These are phyloP conservation scores for Gossypium longicalyx DNA, from an alignment of 345 rosid species.

Conservation along the genomic window DNA sequence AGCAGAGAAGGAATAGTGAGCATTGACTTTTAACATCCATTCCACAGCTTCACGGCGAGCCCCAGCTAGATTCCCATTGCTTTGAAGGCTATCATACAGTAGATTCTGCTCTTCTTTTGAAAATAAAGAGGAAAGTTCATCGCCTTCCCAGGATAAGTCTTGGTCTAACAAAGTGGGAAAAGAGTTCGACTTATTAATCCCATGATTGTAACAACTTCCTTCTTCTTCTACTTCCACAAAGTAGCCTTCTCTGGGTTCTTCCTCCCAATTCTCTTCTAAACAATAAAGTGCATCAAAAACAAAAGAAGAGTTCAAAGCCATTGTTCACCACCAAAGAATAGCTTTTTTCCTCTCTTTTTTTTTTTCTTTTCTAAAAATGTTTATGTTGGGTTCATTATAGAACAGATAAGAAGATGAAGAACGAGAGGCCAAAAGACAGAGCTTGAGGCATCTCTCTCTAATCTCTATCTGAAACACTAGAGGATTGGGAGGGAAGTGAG, in stretches of 20 bases:
- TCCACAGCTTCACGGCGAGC: conserved; percentile 52
- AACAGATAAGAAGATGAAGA: conserved; percentile 10
- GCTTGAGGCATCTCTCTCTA: conserved; percentile 29
- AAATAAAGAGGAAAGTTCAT: conserved; percentile 43
- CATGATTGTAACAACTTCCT: neutral
- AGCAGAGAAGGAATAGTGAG: conserved; percentile 47
- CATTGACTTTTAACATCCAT: conserved; percentile 49
- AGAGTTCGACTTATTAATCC: neutral
- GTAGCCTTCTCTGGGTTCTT: conserved; percentile 19
- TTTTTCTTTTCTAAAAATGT: neutral
- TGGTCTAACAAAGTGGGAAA: conserved; percentile 30
- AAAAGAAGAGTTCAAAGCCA: conserved; percentile 35
- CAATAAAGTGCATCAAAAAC: conserved; percentile 49
- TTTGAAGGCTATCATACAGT: conserved; percentile 19
- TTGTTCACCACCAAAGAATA: conserved; percentile 42
- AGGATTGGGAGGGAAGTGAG: neutral
- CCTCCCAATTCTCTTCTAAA: conserved; percentile 55
- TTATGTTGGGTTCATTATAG: conserved; percentile 39
- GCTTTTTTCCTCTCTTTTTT: neutral
- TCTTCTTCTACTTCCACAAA: conserved; percentile 20
- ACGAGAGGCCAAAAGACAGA: conserved; percentile 18
- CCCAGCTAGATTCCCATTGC: conserved; percentile 26
- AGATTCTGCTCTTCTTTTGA: conserved; percentile 44
- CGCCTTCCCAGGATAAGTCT: conserved; percentile 55
- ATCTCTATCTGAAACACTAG: conserved; percentile 6